Conservation (phyloP, 148 eudicot genomes). For the Agrostemma githago region DNA sequence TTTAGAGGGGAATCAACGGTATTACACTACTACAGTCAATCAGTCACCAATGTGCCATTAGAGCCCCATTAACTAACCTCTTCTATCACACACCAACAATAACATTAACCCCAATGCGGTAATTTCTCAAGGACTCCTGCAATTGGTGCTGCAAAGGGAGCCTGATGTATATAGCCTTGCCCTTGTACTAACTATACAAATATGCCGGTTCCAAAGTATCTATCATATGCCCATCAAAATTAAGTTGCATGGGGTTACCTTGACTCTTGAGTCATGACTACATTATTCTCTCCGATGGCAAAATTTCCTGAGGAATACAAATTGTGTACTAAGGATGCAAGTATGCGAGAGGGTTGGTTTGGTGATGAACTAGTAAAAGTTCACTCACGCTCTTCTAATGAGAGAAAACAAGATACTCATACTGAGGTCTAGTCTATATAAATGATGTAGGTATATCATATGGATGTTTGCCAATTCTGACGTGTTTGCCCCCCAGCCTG, state of each 20-base stretch:
- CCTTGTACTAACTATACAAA: not conserved
- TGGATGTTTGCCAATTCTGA: not conserved
- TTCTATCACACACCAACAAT: not conserved
- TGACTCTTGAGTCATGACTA: not conserved
- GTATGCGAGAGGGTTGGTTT: not conserved
- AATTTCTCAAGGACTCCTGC: not conserved
- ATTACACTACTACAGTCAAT: not conserved
- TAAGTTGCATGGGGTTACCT: not conserved
- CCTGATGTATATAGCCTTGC: not conserved
- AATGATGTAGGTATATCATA: not conserved
- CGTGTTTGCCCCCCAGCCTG: not conserved
- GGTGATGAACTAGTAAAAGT: not conserved
- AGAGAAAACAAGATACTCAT: not conserved
- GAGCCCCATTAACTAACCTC: not conserved
- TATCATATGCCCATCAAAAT: not conserved
- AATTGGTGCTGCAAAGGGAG: not conserved
- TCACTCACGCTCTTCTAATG: not conserved
- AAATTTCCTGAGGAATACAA: not conserved
- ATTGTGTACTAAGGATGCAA: not conserved
- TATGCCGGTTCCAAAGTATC: not conserved
- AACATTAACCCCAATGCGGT: not conserved
- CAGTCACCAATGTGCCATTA: not conserved
- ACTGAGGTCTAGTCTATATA: not conserved
- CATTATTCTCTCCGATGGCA: not conserved
- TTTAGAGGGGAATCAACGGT: not conserved